Percentiles rank a stretch among this genome's conserved stretches.
phyloP scores from a whole-genome alignment of 805 yeast genomes.

The Saccharomycopsis capsularis region DNA sequence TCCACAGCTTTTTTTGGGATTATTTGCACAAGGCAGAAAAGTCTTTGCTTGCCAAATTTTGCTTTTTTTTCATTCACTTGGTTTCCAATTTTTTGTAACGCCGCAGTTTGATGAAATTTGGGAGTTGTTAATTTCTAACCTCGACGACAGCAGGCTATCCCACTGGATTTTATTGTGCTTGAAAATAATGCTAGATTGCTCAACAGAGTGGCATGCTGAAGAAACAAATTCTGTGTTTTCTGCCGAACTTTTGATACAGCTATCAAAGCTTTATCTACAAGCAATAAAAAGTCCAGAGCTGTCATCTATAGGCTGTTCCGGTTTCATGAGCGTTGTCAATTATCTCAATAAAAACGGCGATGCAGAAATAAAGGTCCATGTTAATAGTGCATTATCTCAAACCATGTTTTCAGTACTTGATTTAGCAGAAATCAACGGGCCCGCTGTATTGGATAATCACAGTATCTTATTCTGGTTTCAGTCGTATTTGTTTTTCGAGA shows the following conservation, averaged over 20 bases:
- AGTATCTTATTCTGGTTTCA: slow-evolving; percentile 50
- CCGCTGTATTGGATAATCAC: slow-evolving; percentile 39
- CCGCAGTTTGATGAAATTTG: not conserved
- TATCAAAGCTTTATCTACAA: slow-evolving; percentile 31
- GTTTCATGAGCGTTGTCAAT: slow-evolving; percentile 23
- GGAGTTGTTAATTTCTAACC: not conserved
- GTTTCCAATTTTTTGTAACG: not conserved
- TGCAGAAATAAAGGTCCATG: slow-evolving; percentile 2
- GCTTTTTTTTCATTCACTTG: not conserved
- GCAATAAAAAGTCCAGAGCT: slow-evolving; percentile 26
- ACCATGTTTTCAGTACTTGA: slow-evolving; percentile 47
- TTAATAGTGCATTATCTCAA: slow-evolving; percentile 31
- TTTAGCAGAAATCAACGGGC: slow-evolving; percentile 56
- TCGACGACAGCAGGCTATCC: not conserved
- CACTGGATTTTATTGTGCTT: slow-evolving; percentile 4
- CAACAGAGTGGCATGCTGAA: too few species aligned
- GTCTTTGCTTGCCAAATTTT: not conserved
- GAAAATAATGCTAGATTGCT: slow-evolving; percentile 4
- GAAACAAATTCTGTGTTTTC: too few species aligned
- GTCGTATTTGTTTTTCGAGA: slow-evolving; percentile 31
- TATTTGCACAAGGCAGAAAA: not conserved
- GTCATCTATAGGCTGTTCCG: slow-evolving; percentile 26
- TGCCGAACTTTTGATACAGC: slow-evolving; percentile 9
- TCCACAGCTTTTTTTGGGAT: not conserved
- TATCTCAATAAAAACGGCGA: not conserved